These are phyloP conservation scores for Phytophthora vignae DNA, from an alignment of 352 stramenopile genomes.

Conservation along the genomic window DNA sequence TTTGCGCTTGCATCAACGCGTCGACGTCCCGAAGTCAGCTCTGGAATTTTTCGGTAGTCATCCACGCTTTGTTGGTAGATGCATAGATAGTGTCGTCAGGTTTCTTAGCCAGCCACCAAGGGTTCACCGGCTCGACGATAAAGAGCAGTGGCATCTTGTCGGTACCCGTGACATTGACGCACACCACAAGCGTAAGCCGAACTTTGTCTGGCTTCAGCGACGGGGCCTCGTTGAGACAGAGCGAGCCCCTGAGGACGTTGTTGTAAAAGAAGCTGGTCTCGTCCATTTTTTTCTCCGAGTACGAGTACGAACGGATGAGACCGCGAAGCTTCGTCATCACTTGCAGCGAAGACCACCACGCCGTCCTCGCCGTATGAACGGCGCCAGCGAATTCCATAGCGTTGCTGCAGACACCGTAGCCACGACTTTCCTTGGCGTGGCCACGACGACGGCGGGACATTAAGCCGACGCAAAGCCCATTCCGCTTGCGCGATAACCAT, in stretches of 20 bases:
- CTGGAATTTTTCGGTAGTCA: slow-evolving; percentile 1
- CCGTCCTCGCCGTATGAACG: no score
- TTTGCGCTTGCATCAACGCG: no score
- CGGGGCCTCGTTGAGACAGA: not conserved
- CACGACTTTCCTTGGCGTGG: no score
- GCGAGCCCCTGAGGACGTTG: slow-evolving; percentile 3
- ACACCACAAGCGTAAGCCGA: not conserved
- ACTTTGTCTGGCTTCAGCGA: slow-evolving; percentile 11
- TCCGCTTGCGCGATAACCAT: no score
- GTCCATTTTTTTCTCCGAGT: slow-evolving; percentile 4
- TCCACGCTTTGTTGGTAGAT: not conserved
- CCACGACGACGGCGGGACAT: no score
- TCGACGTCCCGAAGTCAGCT: slow-evolving; percentile 1
- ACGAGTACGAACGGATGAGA: slow-evolving; percentile 10
- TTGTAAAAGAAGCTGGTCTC: slow-evolving; percentile 6
- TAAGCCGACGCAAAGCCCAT: no score
- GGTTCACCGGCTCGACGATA: not conserved
- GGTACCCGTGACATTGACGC: not conserved
- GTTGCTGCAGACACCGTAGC: no score
- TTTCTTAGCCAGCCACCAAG: not conserved
- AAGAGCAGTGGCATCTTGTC: not conserved
- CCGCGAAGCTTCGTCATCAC: not conserved
- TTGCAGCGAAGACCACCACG: no score
- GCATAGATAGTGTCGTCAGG: slow-evolving; percentile 1
- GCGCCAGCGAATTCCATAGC: no score